Evolutionary conservation across 177 flowering plant species (phyloP), one percentile per base, ranked within the genome.

Genomic region (Vitis hybrid): DNA sequence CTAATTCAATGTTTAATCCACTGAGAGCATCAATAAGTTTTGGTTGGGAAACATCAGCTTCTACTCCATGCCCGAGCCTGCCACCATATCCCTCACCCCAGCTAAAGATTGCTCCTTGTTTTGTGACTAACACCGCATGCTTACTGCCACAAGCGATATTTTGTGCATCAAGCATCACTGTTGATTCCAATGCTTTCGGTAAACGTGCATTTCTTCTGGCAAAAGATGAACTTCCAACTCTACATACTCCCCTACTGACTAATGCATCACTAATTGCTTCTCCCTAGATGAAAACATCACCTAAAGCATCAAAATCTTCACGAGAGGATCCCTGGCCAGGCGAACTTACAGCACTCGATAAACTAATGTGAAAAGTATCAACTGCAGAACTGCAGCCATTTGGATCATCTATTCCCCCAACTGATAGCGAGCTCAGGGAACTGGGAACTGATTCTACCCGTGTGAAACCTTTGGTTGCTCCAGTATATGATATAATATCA

Each of bases 61-160:
- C 78, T 9, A 77, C 63, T 26, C 85, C 85, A 70, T 84, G 85
- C 7, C 87, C 87, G 26, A 84, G 85, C 76, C 79, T 76, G 13
- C 87, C 87, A 3, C 84, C 82, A 10, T 69, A 70, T 12, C 68
- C 84, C 26, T 82, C 84, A 1, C 87, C 87, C 87, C 87, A 84
- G 21, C 73, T 70, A 33, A 76, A 84, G 55, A 82, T 50, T 65
- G 76, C 81, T 33, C 87, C 86, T 60, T 80, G 79, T 64, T 66
- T 82, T 13, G 84, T 82, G 51, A 84, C 82, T 16, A 84, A 51
- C 1, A 64, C 80, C 51, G 76, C 86, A 75, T 84, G 86, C 58
- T 66, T 72, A 3, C 72, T 58, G 18, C 85, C 87, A 73, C 81
- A 82, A 51, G 87, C 79, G n/a, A 84, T 71, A 64, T 69, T 62